Evolutionary conservation across 1,284 basidiomycete species (phyloP).

Genomic region (Marasmius tenuissimus): DNA sequence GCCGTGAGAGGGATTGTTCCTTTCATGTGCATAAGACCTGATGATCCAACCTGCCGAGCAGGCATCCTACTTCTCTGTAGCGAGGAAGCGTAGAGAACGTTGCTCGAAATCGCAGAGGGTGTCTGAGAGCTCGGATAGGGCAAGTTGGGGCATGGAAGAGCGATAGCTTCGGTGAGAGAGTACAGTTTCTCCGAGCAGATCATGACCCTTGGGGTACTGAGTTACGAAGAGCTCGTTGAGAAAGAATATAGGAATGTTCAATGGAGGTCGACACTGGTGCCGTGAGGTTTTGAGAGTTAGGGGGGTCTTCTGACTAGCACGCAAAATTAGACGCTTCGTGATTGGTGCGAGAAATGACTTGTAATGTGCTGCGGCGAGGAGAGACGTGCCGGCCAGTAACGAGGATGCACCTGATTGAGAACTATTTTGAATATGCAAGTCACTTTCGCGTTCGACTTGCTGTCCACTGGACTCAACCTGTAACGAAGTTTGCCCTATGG

Average conservation of each 20-base stretch:
- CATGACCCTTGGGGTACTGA: conserved; percentile 90
- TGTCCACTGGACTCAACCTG: too few relatives aligned
- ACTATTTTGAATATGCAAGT: too few relatives aligned
- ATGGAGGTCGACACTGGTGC: not conserved
- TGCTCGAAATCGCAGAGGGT: conserved; percentile 54
- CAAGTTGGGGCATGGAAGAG: conserved; percentile 59
- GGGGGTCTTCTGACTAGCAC: too few relatives aligned
- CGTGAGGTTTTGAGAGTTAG: too few relatives aligned
- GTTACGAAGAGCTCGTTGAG: conserved; percentile 87
- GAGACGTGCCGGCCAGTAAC: too few relatives aligned
- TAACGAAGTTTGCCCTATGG: too few relatives aligned
- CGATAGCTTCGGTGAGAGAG: conserved; percentile 50
- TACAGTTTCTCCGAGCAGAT: conserved; percentile 81
- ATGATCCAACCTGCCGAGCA: conserved; percentile 61
- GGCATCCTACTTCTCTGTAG: conserved; percentile 80
- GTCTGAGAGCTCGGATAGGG: conserved; percentile 61
- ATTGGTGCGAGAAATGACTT: too few relatives aligned
- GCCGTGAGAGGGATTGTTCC: too few relatives aligned
- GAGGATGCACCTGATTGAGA: too few relatives aligned
- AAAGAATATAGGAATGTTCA: conserved; percentile 3
- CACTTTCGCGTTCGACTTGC: too few relatives aligned
- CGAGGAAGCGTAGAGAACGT: conserved; percentile 57
- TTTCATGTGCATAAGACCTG: not conserved
- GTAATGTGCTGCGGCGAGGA: too few relatives aligned
- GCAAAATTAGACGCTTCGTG: too few relatives aligned